phyloP scores from a whole-genome alignment of 192 early-diverging fungal species.

The Dissophora globulifera region DNA sequence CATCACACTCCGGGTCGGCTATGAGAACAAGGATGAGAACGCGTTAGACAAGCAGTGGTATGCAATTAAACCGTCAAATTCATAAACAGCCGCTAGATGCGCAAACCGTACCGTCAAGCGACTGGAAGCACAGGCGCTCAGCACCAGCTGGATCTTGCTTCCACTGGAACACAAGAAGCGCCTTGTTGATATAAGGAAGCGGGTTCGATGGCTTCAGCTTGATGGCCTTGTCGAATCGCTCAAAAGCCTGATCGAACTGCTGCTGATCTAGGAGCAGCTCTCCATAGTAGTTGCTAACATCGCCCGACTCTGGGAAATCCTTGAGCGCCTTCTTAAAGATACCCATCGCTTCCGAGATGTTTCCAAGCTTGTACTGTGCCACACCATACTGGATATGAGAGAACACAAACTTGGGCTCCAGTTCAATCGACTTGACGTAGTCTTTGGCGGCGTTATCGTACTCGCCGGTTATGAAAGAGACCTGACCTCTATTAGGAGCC shows the following conservation, averaged over 20 bases:
- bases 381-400: constrained; percentile 96
- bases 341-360: constrained; percentile 74
- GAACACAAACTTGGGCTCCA: constrained; percentile 87
- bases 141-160: constrained; percentile 79
- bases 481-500: constrained; percentile 64
- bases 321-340: constrained; percentile 85
- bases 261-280: constrained; percentile 93
- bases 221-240: constrained; percentile 90
- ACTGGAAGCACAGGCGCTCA: constrained; percentile 79
- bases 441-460: constrained; percentile 84
- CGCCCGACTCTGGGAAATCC: constrained; percentile 82
- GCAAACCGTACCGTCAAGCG: constrained; percentile 81
- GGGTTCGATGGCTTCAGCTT: constrained; percentile 83
- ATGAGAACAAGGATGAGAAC: not conserved
- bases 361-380: constrained; percentile 90
- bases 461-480: constrained; percentile 87
- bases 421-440: constrained; percentile 80
- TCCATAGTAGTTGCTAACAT: constrained; percentile 98
- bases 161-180: constrained; percentile 81
- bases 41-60: no score
- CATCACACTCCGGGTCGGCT: constrained; percentile 96
- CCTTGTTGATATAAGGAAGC: constrained; percentile 99
- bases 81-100: no score
- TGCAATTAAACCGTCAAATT: no score
- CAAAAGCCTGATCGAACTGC: constrained; percentile 81